Evolutionary conservation across 805 yeast genomes (phyloP), one percentile per base, ranked within the genome.

Genomic region (Pichia sporocuriosa): DNA sequence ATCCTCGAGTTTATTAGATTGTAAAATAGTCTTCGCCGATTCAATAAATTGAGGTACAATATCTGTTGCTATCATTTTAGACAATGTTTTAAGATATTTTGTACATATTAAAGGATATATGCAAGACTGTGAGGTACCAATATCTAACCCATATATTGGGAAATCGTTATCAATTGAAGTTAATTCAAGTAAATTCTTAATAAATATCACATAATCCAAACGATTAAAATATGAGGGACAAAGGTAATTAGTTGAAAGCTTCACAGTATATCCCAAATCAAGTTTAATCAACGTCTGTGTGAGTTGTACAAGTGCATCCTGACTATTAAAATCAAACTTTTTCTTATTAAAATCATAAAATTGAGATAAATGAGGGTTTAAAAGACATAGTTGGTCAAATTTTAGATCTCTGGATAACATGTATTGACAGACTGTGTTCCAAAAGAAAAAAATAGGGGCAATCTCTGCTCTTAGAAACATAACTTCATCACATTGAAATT

Each of bases 81-180:
- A 33, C 7, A 32, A 11, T 7, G 28, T 32, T 9, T 27, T 50
- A 12, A 56, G 20, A 15, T 49, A 45, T 22, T 38, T 41, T 2
- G 57, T 44, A 6, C 62, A 72, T 25, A 75, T 44, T 1, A 74
- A 41, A 2, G 76, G 68, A 50, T 73, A 74, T 1, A 74, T 67
- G 4, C 70, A 70, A 31, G 67, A 58, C 19, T 69, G 67, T 1
- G 80, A 79, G 0, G 74, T 68, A 1, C 80, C 80, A 15, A 72
- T 58, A 46, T 72, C 77, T n/a, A 69, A 37, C 1, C 66, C 69
- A 29, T 31, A n/a, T 45, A 41, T n/a, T 32, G 27, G 11, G 8
- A 13, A 13, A 6, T 19, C 25, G 6, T 2, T n/a, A 9, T 17
- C 7, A 15, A 26, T 17, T 5, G 37, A 37, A 3, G 47, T 40